phyloP scores from a whole-genome alignment of 2,329 filamentous ascomycete species.

The Scedosporium apiospermum region DNA sequence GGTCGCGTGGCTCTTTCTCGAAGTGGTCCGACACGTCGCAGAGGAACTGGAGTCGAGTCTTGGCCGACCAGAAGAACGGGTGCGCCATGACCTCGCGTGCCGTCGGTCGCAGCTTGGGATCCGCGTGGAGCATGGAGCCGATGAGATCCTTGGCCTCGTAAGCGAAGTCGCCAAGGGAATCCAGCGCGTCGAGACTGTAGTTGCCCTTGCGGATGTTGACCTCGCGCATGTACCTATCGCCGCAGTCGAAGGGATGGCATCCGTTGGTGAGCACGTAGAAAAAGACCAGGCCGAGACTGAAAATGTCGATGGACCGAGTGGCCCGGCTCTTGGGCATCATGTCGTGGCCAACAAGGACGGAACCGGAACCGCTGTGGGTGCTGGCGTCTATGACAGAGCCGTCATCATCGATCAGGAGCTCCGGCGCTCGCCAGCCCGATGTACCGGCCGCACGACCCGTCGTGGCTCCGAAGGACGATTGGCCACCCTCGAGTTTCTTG shows the following conservation, averaged over 20 bases:
- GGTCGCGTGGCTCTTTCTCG: constrained; percentile 81
- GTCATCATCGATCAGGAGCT: constrained; percentile 77
- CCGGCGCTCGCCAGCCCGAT: constrained; percentile 91
- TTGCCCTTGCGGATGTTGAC: constrained; percentile 93
- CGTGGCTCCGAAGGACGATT: constrained; percentile 89
- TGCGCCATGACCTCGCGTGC: constrained; percentile 78
- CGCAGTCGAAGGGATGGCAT: constrained; percentile 86
- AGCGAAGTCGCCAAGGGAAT: constrained; percentile 71
- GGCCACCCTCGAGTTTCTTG: constrained; percentile 90
- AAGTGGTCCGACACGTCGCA: constrained; percentile 96
- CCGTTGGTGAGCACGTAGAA: constrained; percentile 96
- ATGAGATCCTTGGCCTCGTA: constrained; percentile 85
- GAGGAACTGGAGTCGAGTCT: constrained; percentile 85
- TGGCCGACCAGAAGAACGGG: constrained; percentile 91
- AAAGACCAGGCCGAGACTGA: constrained; percentile 94
- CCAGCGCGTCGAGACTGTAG: constrained; percentile 61
- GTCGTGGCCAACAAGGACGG: constrained; percentile 47
- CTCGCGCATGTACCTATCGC: constrained; percentile 90
- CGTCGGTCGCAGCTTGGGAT: constrained; percentile 53
- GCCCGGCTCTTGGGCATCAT: constrained; percentile 64
- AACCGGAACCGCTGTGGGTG: constrained; percentile 51
- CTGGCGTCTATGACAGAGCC: constrained; percentile 40
- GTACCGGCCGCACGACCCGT: constrained; percentile 91
- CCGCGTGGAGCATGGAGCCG: constrained; percentile 58
- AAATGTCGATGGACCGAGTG: constrained; percentile 94